A percentile compares a stretch with the other conserved stretches of the same genome.
Conservation (phyloP, 2,329 filamentous ascomycete species). For the Aspergillus ochraceoroseus region DNA sequence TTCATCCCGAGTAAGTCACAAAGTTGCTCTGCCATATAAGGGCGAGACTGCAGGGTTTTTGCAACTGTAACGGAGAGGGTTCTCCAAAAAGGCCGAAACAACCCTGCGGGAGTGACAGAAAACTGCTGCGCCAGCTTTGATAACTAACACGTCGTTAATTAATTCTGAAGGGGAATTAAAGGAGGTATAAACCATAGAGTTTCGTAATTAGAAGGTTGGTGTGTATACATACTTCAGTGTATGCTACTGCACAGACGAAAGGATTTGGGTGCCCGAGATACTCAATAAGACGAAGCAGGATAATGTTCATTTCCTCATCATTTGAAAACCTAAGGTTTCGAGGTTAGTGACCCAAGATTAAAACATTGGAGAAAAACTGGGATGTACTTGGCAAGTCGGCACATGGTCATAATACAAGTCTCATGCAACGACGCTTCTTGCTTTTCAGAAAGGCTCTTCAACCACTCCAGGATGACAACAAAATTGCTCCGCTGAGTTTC, state of each 20-base stretch:
- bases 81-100: slow-evolving; percentile 86
- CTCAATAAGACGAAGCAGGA: slow-evolving; percentile 75
- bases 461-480: slow-evolving; percentile 62
- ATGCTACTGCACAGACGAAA: slow-evolving; percentile 73
- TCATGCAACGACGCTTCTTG: slow-evolving; percentile 66
- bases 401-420: slow-evolving; percentile 78
- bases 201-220: not conserved
- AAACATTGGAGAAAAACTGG: slow-evolving; percentile 5
- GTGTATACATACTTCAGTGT: slow-evolving; percentile 64
- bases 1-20: slow-evolving; percentile 75
- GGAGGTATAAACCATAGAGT: not conserved
- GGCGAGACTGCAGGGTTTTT: slow-evolving; percentile 71
- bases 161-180: no score
- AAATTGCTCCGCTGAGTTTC: slow-evolving; percentile 59
- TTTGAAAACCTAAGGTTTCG: slow-evolving; percentile 54
- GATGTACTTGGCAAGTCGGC: slow-evolving; percentile 67
- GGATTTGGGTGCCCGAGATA: slow-evolving; percentile 80
- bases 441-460: slow-evolving; percentile 68
- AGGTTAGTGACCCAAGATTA: slow-evolving; percentile 12
- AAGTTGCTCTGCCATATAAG: slow-evolving; percentile 75
- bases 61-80: slow-evolving; percentile 76
- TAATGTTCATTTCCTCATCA: slow-evolving; percentile 80
- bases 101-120: slow-evolving; percentile 57
- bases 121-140: slow-evolving; percentile 65
- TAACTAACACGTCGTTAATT: slow-evolving; percentile 48